Evolutionary conservation across 495 filamentous ascomycete genomes (phyloP).

Genomic region (Neurospora sp.): DNA sequence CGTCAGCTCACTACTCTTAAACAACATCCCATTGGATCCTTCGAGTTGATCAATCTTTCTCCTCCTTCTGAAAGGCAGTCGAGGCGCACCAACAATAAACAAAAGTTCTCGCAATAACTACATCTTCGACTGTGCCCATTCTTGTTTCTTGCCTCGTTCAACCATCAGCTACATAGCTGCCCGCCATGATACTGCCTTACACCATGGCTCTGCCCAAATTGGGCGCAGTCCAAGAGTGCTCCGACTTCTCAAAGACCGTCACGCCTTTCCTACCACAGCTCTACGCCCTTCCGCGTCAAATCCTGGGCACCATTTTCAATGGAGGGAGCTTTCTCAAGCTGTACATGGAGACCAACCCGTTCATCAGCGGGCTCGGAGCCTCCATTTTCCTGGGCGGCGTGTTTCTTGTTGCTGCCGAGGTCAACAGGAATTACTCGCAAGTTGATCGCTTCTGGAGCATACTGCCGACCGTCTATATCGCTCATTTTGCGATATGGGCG

Average conservation of each 20-base stretch:
- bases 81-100: neutral
- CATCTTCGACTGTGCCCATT: neutral
- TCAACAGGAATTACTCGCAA: slow-evolving; percentile 89
- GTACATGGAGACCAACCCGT: slow-evolving; percentile 81
- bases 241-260: slow-evolving; percentile 63
- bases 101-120: neutral
- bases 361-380: slow-evolving; percentile 66
- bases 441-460: slow-evolving; percentile 89
- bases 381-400: slow-evolving; percentile 55
- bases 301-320: slow-evolving; percentile 44
- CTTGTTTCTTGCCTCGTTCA: neutral
- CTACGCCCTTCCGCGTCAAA: slow-evolving; percentile 52
- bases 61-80: neutral
- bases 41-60: neutral
- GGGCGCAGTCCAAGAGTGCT: slow-evolving; percentile 57
- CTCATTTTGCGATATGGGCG: slow-evolving; percentile 77
- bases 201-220: slow-evolving; percentile 61
- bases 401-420: slow-evolving; percentile 65
- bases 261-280: slow-evolving; percentile 70
- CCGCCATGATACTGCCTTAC: neutral
- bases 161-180: neutral
- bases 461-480: slow-evolving; percentile 76
- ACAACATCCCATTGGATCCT: neutral
- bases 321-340: slow-evolving; percentile 48
- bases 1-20: neutral